Conservation (phyloP, 169 alveolate species). For the Toxoplasma gondii region DNA sequence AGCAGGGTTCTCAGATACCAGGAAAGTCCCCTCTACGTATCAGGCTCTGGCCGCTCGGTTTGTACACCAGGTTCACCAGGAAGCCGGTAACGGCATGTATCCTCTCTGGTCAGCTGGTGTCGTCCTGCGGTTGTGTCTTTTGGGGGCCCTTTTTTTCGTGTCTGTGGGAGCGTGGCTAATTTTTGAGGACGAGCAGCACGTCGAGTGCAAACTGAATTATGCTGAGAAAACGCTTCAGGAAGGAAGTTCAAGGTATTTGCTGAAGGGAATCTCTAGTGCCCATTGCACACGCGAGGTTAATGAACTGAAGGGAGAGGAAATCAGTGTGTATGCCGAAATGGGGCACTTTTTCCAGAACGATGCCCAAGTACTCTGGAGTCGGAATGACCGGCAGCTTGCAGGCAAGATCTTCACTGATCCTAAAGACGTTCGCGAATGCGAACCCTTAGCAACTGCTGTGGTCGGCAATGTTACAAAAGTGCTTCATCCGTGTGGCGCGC, state of each 20-base stretch:
- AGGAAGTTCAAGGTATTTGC: slow-evolving; percentile 1
- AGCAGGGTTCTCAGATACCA: neutral
- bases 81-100: neutral
- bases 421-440: neutral
- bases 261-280: slow-evolving; percentile 10
- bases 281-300: slow-evolving; percentile 1
- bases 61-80: slow-evolving; percentile 24
- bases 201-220: slow-evolving; percentile 45
- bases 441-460: slow-evolving; percentile 7
- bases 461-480: slow-evolving; percentile 45
- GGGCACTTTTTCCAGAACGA: slow-evolving; percentile 33
- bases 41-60: neutral
- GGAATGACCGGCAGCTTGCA: slow-evolving; percentile 44
- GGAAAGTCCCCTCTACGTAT: neutral
- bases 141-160: slow-evolving; percentile 17
- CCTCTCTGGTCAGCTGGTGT: neutral
- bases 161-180: slow-evolving; percentile 14
- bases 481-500: slow-evolving; percentile 48
- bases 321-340: slow-evolving; percentile 27
- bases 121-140: neutral
- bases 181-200: slow-evolving; percentile 13
- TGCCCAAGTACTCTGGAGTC: slow-evolving; percentile 33
- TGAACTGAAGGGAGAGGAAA: slow-evolving; percentile 16
- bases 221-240: neutral
- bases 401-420: slow-evolving; percentile 44